Conservation (phyloP, 768 basidiomycete genomes). For the Rhodosporidiobolus odoratus region DNA sequence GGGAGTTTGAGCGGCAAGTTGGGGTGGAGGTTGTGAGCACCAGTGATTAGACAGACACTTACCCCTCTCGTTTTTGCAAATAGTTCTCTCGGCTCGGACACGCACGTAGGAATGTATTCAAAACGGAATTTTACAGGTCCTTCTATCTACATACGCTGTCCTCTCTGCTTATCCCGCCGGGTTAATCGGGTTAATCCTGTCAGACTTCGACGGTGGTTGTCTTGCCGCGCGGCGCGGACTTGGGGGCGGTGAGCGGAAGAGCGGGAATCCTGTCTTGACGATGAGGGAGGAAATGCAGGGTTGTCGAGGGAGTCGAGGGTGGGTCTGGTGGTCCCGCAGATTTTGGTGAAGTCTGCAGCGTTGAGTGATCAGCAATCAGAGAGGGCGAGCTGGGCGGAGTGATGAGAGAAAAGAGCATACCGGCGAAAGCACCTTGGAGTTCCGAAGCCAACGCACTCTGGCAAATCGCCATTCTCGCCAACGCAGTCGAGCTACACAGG, state of each 20-base stretch:
- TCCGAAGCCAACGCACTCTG: background rate
- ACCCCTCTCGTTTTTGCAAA: too few species aligned
- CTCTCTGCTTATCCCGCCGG: too few species aligned
- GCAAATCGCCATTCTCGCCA: background rate
- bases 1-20: background rate
- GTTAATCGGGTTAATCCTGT: too few species aligned
- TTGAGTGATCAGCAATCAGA: background rate
- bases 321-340: background rate
- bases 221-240: too few species aligned
- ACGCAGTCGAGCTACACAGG: background rate
- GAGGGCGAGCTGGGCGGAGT: background rate
- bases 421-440: background rate
- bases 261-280: background rate
- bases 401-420: background rate
- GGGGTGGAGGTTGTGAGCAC: too few species aligned
- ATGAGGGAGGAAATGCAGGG: background rate
- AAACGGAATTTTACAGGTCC: too few species aligned
- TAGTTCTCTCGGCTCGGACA: too few species aligned
- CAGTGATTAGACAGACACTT: too few species aligned
- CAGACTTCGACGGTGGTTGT: too few species aligned
- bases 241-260: too few species aligned
- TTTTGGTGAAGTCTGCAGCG: background rate
- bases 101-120: too few species aligned
- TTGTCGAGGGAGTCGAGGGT: background rate
- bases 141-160: too few species aligned